Percentiles rank a stretch among this genome's conserved stretches.
phyloP scores from a whole-genome alignment of 805 yeast genomes.

The Ogataea siamensis region DNA sequence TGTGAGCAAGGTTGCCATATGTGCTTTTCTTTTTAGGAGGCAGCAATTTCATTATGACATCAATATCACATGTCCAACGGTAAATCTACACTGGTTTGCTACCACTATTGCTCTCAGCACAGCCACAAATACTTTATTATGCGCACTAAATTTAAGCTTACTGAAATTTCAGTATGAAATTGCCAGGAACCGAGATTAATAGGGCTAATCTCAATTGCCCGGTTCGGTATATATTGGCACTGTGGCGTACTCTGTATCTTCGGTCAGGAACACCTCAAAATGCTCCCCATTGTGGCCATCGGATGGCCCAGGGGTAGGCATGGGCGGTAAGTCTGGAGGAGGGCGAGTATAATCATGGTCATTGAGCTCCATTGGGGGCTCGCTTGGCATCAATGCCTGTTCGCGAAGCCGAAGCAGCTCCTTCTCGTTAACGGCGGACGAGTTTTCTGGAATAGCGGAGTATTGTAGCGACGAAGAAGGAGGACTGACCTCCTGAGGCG shows the following conservation, averaged over 20 bases:
- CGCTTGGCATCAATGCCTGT: conserved; percentile 63
- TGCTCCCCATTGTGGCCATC: background rate
- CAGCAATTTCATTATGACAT: conserved; percentile 3
- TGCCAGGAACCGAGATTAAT: too few relatives aligned
- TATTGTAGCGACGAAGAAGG: conserved; percentile 11
- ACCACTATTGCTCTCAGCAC: conserved; percentile 6
- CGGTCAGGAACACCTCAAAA: conserved; percentile 3
- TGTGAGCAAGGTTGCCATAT: conserved; percentile 10
- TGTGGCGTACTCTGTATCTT: conserved; percentile 15
- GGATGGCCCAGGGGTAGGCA: conserved; percentile 2
- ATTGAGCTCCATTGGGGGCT: conserved; percentile 31
- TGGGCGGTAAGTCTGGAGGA: conserved; percentile 9
- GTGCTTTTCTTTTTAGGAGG: conserved; percentile 7
- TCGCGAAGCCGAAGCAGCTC: conserved; percentile 53
- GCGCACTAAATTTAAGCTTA: background rate
- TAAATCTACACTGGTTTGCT: conserved; percentile 3
- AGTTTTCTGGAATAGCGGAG: conserved; percentile 11
- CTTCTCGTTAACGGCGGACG: conserved; percentile 49
- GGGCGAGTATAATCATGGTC: conserved; percentile 13
- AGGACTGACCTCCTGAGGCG: conserved; percentile 5
- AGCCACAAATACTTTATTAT: conserved; percentile 3
- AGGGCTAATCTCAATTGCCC: conserved; percentile 1
- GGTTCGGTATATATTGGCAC: conserved; percentile 21
- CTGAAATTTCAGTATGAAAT: conserved; percentile 1
- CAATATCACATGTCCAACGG: conserved; percentile 1